Evolutionary conservation across 1,284 basidiomycete genomes (phyloP), one percentile per base, ranked within the genome.

Genomic region (Leccinum pallidistipes): DNA sequence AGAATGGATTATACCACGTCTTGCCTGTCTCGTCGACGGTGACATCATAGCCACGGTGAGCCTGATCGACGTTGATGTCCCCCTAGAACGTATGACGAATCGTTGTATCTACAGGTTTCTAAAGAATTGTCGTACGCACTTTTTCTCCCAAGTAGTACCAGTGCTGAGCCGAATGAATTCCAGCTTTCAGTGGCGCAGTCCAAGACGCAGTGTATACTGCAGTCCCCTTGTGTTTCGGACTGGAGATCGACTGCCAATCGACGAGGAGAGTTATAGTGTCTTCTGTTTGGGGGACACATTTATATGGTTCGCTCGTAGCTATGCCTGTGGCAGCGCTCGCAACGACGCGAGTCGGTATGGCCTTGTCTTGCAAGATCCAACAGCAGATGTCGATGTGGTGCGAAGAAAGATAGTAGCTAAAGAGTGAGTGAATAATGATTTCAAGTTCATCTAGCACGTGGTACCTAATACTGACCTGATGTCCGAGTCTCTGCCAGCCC

Each of bases 101-200:
- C 47, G 55, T 57, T 27, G 38, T 51, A 56, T 58, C 49, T 29
- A 21, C 36, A 34, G 21, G 36, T 40, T 16, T 34, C 36, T 11
- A 18, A 9, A 36, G 4, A n/a, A 58, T 56, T 24, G 47, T 38
- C 21, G 8, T 32, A 62, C 78, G 50, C 61, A 87, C 92, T 83
- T 92, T 94, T 78, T 92, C 88, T 45, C 84, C 94, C 91, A 95
- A 94, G 78, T 95, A 95, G 77, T 95, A 95, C 91, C 93, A 97
- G 71, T 92, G 86, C 74, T 97, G 95, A 59, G 91, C 91, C 10
- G 90, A 90, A 76, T 97, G 95, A 31, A 92, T 79, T 5, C 90
- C 90, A 14, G 88, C 78, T 71, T 88, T 91, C 59, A 91, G 78
- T 21, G 91, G 91, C 1, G 91, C 90, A 3, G 90, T 92, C 91